A percentile compares a stretch with the other conserved stretches of the same genome.
Evolutionary conservation across 2,329 filamentous ascomycete genomes (phyloP).

Genomic region (Nigrospora osmanthi): DNA sequence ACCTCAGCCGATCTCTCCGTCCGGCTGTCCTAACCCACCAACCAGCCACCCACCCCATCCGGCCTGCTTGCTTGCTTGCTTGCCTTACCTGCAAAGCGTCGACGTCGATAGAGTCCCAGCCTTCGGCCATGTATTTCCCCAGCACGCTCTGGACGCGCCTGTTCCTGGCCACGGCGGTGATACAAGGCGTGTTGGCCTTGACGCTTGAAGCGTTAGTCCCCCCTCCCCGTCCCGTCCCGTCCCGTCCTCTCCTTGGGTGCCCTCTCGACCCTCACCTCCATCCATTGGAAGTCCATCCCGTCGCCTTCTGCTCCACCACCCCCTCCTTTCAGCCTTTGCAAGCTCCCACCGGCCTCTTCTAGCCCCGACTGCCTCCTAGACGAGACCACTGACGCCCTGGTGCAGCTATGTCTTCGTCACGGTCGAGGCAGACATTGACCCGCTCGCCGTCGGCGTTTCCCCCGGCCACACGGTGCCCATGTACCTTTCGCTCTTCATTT

Average conservation of each 20-base stretch:
- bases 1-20: too few relatives aligned
- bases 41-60: too few relatives aligned
- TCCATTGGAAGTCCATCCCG: not conserved
- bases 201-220: not conserved
- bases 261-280: not conserved
- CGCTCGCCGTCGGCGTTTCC: not conserved
- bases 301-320: not conserved
- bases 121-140: not conserved
- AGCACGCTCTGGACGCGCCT: not conserved
- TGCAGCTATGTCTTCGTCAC: not conserved
- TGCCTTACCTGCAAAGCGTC: too few relatives aligned
- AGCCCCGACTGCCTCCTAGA: too few relatives aligned
- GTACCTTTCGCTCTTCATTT: not conserved
- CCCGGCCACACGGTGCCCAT: not conserved
- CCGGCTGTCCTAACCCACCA: too few relatives aligned
- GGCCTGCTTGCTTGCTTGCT: too few relatives aligned
- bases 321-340: not conserved
- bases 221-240: not conserved
- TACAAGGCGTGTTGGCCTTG: not conserved
- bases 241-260: too few relatives aligned
- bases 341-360: too few relatives aligned
- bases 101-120: too few relatives aligned
- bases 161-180: not conserved
- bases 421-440: not conserved
- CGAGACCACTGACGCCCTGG: not conserved